Base-by-base conservation (phyloP, 1,284 basidiomycete species). In the Ceratobasidium sp. region DNA sequence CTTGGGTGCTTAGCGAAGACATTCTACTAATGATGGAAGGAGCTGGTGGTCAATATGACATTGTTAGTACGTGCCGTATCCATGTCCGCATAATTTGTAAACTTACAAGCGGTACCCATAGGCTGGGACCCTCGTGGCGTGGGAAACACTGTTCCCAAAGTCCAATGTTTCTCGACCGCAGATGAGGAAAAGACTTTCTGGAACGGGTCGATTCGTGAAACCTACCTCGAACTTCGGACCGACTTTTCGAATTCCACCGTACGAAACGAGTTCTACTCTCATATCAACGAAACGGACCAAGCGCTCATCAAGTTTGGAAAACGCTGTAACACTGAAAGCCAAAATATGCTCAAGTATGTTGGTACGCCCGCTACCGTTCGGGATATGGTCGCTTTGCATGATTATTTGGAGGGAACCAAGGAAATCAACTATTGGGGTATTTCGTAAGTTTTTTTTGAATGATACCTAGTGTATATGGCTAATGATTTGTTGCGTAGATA, bases 61-160 rank as follows among this genome's bases (percentile, higher is more conserved):
- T 70, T 7, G 50, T 55, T 31, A 70, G 60, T 56, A 54, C 43
- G 58, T 70, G 31, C 22, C 13, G n/a, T 7, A 6, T 34, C 1
- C 17, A 40, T 27, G n/a, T 35, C 40, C 13, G 25, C 5, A 17
- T 1, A 0, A 17, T 32, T 32, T 10, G 52, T 10, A 20, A 32
- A 17, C 12, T 43, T 31, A 62, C 13, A 25, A 5, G 31, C 27
- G 6, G 12, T 12, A 7, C n/a, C n/a, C n/a, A 25, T 15, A 69
- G 68, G 68, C 20, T 70, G 69, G 69, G 69, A 70, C n/a, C 69
- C 69, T 47, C 49, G 60, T 22, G 69, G 69, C 4, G 40, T 56
- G 25, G 62, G 62, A 5, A 42, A 25, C 12, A 55, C 69, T 4
- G 31, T 31, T 25, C 69, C 69, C 7, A 55, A 22, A 22, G 60